These are phyloP conservation scores for Pholiota molesta DNA, from an alignment of 768 basidiomycete genomes.

Conservation along the genomic window DNA sequence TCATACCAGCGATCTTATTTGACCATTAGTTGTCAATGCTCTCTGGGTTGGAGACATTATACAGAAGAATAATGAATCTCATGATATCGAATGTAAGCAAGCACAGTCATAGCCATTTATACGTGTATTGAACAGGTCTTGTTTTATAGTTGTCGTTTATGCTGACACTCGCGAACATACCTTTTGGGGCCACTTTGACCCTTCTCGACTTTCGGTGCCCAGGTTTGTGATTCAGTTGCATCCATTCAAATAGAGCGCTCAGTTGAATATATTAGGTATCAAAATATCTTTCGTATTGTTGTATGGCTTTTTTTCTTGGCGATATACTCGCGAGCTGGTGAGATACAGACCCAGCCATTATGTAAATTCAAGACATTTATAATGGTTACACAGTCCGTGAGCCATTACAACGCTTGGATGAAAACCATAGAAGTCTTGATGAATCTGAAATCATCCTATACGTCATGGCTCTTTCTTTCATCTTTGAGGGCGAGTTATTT, in stretches of 20 bases:
- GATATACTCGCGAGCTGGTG: slow-evolving; percentile 85
- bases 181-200: slow-evolving; percentile 76
- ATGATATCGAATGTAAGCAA: slow-evolving; percentile 74
- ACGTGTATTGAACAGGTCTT: neutral
- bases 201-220: slow-evolving; percentile 80
- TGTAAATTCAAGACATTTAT: neutral
- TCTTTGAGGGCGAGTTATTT: slow-evolving; percentile 67
- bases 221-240: slow-evolving; percentile 39
- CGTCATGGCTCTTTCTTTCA: slow-evolving; percentile 74
- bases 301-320: slow-evolving; percentile 81
- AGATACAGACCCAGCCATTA: slow-evolving; percentile 16
- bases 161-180: slow-evolving; percentile 50
- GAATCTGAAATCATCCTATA: slow-evolving; percentile 84
- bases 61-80: slow-evolving; percentile 72
- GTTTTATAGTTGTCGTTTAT: slow-evolving; percentile 65
- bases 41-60: slow-evolving; percentile 86
- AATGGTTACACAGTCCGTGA: slow-evolving; percentile 58
- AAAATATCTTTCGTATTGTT: slow-evolving; percentile 78
- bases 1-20: neutral
- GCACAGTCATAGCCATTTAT: slow-evolving; percentile 16
- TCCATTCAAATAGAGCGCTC: neutral
- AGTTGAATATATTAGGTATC: slow-evolving; percentile 56
- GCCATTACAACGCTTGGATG: slow-evolving; percentile 72
- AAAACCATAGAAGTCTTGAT: slow-evolving; percentile 59
- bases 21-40: slow-evolving; percentile 65